These are phyloP conservation scores for Monosporascus sp. DNA, from an alignment of 2,329 filamentous ascomycete genomes.

Conservation along the genomic window DNA sequence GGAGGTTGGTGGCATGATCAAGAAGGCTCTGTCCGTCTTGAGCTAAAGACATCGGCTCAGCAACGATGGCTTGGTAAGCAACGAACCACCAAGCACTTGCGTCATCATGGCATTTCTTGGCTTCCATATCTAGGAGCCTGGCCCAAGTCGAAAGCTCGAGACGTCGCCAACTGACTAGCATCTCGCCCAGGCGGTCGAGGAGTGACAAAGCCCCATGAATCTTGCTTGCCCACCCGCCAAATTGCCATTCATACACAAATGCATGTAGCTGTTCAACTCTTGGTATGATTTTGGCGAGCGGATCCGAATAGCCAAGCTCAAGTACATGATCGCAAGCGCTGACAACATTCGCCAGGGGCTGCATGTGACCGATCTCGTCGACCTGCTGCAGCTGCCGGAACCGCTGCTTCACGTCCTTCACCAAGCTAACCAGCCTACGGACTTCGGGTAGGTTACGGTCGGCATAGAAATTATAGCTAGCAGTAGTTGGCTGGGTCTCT, in stretches of 20 bases:
- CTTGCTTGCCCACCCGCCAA: slow-evolving; percentile 75
- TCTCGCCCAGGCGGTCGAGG: slow-evolving; percentile 72
- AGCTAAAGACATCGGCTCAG: slow-evolving; percentile 63
- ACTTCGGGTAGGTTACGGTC: slow-evolving; percentile 73
- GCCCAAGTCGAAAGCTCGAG: slow-evolving; percentile 91
- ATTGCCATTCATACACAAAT: slow-evolving; percentile 90
- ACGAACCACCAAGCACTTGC: slow-evolving; percentile 95
- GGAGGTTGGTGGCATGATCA: slow-evolving; percentile 60
- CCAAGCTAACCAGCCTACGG: slow-evolving; percentile 64
- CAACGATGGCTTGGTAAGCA: slow-evolving; percentile 84
- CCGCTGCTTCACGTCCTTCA: slow-evolving; percentile 62
- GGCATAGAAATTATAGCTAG: slow-evolving; percentile 81
- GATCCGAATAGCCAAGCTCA: slow-evolving; percentile 71
- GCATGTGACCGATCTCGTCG: slow-evolving; percentile 67
- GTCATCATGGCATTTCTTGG: slow-evolving; percentile 67
- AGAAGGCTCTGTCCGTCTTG: slow-evolving; percentile 54
- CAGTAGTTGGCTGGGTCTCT: slow-evolving; percentile 28
- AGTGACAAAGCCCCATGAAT: slow-evolving; percentile 64
- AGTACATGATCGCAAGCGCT: slow-evolving; percentile 69
- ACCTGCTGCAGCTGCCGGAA: slow-evolving; percentile 67
- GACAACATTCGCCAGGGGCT: slow-evolving; percentile 72
- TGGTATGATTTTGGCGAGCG: slow-evolving; percentile 78
- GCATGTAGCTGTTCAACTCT: slow-evolving; percentile 83
- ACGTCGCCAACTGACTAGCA: slow-evolving; percentile 84
- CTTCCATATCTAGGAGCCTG: slow-evolving; percentile 79